A percentile compares a stretch with the other conserved stretches of the same genome.
phyloP scores from a whole-genome alignment of 352 stramenopile genomes.

The Globisporangium cystogenes region DNA sequence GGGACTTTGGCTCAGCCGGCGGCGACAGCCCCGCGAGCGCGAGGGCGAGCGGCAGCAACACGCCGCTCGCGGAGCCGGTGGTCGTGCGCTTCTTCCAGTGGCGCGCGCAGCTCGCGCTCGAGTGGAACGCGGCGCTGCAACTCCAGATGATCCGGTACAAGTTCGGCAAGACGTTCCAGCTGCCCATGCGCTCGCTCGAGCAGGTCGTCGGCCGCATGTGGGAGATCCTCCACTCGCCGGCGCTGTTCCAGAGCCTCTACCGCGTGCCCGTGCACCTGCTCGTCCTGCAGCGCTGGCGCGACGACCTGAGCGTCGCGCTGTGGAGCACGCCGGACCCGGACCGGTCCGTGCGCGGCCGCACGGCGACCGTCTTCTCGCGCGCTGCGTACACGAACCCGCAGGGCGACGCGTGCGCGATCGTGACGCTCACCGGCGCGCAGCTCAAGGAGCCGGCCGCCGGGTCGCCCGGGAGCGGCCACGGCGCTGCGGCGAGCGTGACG shows the following conservation, averaged over 20 bases:
- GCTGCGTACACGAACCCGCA: not conserved
- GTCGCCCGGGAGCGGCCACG: not conserved
- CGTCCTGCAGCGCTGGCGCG: conserved; percentile 4
- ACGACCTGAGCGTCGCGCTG: conserved; percentile 6
- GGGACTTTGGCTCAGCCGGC: not conserved
- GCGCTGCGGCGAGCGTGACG: not conserved
- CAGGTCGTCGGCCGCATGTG: conserved; percentile 2
- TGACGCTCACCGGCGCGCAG: conserved; percentile 6
- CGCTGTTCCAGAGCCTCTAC: conserved; percentile 5
- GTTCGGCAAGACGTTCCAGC: conserved; percentile 7
- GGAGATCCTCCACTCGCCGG: conserved; percentile 6
- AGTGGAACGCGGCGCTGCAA: not conserved
- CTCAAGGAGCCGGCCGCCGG: not conserved
- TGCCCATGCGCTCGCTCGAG: not conserved
- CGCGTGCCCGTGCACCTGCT: conserved; percentile 4
- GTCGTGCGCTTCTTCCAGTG: conserved; percentile 9
- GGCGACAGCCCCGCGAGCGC: not conserved
- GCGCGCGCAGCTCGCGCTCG: not conserved
- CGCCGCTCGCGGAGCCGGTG: not conserved
- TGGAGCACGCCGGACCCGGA: conserved; percentile 8
- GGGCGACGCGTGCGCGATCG: not conserved
- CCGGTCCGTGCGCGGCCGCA: not conserved
- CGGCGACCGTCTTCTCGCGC: not conserved
- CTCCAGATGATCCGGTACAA: conserved; percentile 5
- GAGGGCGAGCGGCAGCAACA: not conserved